Evolutionary conservation across 2,329 filamentous ascomycete genomes (phyloP).

Genomic region (Tolypocladium guangdongense): DNA sequence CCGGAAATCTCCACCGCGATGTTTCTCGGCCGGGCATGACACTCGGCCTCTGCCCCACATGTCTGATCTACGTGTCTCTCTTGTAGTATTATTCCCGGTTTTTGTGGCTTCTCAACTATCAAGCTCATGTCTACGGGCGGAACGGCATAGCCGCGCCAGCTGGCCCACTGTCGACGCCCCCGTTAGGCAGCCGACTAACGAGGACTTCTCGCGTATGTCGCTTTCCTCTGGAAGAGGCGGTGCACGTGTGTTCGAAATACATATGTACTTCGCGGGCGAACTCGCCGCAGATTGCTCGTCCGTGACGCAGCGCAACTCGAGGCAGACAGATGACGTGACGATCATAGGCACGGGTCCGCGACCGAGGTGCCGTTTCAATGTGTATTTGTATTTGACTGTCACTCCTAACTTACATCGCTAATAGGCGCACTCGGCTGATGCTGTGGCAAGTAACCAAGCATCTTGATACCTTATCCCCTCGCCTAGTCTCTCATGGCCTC

Average conservation of each 20-base stretch:
- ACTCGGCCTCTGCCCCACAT: not conserved
- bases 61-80: no score
- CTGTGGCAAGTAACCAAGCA: not conserved
- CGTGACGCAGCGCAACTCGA: not conserved
- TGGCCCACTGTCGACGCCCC: not conserved
- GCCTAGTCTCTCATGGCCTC: not conserved
- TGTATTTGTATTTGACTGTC: no score
- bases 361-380: not conserved
- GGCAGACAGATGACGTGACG: not conserved
- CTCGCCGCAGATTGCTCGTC: not conserved
- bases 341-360: not conserved
- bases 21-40: not conserved
- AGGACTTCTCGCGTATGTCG: not conserved
- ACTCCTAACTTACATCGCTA: not conserved
- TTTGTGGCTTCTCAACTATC: no score
- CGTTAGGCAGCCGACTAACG: not conserved
- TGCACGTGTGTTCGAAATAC: not conserved
- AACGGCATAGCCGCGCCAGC: not conserved
- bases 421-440: not conserved
- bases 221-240: not conserved
- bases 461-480: not conserved
- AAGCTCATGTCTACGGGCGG: not conserved
- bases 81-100: no score
- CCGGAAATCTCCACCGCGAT: not conserved
- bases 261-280: no score